Base-by-base conservation (phyloP, 192 early-diverging fungal genomes). In the Mortierella hygrophila region DNA sequence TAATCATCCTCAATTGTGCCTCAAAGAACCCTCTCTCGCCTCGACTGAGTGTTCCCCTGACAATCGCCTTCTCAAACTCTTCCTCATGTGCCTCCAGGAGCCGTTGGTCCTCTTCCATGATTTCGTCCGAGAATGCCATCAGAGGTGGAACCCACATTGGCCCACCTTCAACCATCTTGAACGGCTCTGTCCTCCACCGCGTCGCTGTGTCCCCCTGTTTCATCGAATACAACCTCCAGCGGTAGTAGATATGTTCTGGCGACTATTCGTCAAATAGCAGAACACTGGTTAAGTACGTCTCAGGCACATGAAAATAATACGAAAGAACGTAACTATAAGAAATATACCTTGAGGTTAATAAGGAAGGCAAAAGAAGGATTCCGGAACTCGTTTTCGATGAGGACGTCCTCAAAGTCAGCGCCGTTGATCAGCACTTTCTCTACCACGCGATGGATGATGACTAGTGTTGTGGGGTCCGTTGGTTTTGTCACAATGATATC, bases 191-290 rank as follows among this genome's bases (percentile, higher is more conserved):
- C 42, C 89, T 91, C 98, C 97, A 98, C 16, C 89, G 88, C 38
- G 80, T 79, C 75, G 90, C 93, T 3, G 93, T 90, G 72, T 99
- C 98, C 32, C 96, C 96, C 80, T 97, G 96, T 74, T 96, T 88
- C 21, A 97, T 89, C 41, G 97, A 97, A 88, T 93, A 98, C 55
- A 99, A 90, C 72, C 94, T 96, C 97, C 98, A 98, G 11, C 96
- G 92, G 83, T 99, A 99, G 70, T 98, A 98, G 35, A 93, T 88
- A 77, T 98, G 97, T 70, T 97, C 96, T 29, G 90, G 80, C 11
- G 89, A 91, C 93, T 94, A 79, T 8, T 65, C 1, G 3, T 52
- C 15, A 26, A 10, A 29, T 32, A 32, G n/a, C 29, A 11, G 15
- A 32, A 4, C 35, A 65, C 11, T 1, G 2, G 49, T 52, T 26